These are phyloP conservation scores for Salix brachista DNA, from an alignment of 345 rosid species.

Conservation along the genomic window DNA sequence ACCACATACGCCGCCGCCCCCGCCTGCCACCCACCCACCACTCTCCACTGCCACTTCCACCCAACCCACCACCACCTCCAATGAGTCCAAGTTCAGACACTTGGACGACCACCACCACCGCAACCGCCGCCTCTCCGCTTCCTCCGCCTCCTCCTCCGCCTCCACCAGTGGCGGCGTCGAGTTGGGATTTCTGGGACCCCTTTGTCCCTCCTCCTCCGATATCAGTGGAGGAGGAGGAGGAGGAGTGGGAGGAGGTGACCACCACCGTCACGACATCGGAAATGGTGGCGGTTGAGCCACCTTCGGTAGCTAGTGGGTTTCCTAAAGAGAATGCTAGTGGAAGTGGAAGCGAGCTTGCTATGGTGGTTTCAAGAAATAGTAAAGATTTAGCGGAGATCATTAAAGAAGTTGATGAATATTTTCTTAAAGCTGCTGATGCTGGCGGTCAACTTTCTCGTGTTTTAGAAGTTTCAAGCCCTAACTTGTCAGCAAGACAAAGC, in stretches of 20 bases:
- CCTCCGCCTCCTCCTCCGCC: constrained; percentile 63
- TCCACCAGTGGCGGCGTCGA: constrained; percentile 59
- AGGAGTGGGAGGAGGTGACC: constrained; percentile 68
- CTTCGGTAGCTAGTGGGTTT: constrained; percentile 54
- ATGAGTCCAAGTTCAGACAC: constrained; percentile 76
- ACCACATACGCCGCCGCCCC: constrained; percentile 48
- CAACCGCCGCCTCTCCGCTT: constrained; percentile 24
- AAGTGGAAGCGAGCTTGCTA: constrained; percentile 59
- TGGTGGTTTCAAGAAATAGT: constrained; percentile 72
- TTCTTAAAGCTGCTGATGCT: constrained; percentile 72
- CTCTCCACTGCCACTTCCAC: constrained; percentile 12
- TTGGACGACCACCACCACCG: constrained; percentile 50
- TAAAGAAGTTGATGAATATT: constrained; percentile 91
- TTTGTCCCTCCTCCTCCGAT: constrained; percentile 47
- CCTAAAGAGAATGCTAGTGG: constrained; percentile 54
- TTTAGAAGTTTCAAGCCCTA: constrained; percentile 57
- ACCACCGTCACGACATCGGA: constrained; percentile 22
- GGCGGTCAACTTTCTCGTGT: constrained; percentile 62
- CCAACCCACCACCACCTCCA: constrained; percentile 39
- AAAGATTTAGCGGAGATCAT: constrained; percentile 84
- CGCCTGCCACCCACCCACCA: constrained; percentile 28
- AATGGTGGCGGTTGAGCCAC: constrained; percentile 40
- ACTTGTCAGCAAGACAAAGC: constrained; percentile 34
- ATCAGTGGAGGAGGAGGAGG: constrained; percentile 57
- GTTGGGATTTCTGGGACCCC: constrained; percentile 98